Base-by-base conservation (phyloP, 2,329 filamentous ascomycete species). In the Alternaria sp. region DNA sequence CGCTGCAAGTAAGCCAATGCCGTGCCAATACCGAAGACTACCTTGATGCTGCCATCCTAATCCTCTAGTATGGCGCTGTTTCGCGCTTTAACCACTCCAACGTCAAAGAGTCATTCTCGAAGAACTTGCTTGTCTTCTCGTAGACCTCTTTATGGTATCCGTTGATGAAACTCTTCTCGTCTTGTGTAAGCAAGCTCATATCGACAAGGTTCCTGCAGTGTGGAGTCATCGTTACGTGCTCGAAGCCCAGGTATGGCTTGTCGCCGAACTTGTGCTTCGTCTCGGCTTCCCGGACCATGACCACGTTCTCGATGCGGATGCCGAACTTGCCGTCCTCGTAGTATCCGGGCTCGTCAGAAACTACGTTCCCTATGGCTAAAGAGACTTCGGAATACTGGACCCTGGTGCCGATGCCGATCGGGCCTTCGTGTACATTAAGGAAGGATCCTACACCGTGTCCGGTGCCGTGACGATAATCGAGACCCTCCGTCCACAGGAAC, bases 261-360 rank as follows among this genome's bases (percentile, higher is more conserved):
- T 97, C 94, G 21, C 93, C 94, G 73, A 98, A 98, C 34, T 88
- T 87, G 78, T 96, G 86, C 61, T 89, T 88, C 4, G 94, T 97
- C 78, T 93, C 83, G n/a, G 90, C 89, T 75, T 97, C 93, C 66
- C 86, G 90, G 29, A 96, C 92, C 83, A 98, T 90, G 65, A 96
- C 87, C 71, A 99, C 88, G 76, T 99, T 99, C 79, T 99, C 95
- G 71, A 97, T 97, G 17, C 95, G 90, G 67, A 99, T 95, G 17
- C 95, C 95, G 72, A 96, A 99, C 37, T 88, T 88, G 46, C 93
- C 94, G 70, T 99, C 95, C 77, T 98, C 93, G 76, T 99, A 99
- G 80, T 93, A 99, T 29, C 95, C 95, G 2, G 95, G 95, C 78
- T 99, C 93, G 71, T 97, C 93, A 2, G 94, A 98, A 52, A 98